A percentile compares a stretch with the other conserved stretches of the same genome.
phyloP scores from a whole-genome alignment of 108 stramenopile species.

The Conticribra weissflogii region DNA sequence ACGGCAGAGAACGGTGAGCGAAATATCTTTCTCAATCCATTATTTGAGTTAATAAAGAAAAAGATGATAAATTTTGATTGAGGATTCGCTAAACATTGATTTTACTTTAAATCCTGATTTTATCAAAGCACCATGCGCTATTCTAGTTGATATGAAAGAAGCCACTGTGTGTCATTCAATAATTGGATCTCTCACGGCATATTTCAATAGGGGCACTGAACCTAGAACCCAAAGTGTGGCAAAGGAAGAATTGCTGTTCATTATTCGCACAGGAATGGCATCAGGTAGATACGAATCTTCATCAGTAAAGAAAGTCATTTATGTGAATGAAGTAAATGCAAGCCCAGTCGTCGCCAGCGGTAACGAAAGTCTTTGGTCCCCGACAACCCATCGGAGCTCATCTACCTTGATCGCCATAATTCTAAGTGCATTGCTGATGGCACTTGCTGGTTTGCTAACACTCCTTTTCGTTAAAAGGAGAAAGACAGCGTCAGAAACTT shows the following conservation, averaged over 20 bases:
- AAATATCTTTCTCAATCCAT: not conserved
- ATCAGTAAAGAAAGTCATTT: slow-evolving; percentile 34
- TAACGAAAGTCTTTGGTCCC: not conserved
- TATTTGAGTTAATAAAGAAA: too few species aligned
- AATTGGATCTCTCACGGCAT: slow-evolving; percentile 30
- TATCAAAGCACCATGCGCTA: slow-evolving; percentile 34
- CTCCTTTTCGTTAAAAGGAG: slow-evolving; percentile 10
- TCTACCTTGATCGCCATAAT: slow-evolving; percentile 23
- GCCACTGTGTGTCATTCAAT: slow-evolving; percentile 39
- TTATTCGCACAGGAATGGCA: slow-evolving; percentile 33
- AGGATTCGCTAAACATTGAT: too few species aligned
- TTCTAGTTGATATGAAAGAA: slow-evolving; percentile 14
- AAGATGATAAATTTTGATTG: too few species aligned
- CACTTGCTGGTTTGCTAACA: slow-evolving; percentile 1
- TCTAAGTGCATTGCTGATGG: slow-evolving; percentile 14
- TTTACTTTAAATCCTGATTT: too few species aligned
- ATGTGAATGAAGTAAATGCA: slow-evolving; percentile 18
- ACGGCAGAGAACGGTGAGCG: slow-evolving; percentile 14
- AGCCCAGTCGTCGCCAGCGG: slow-evolving; percentile 7
- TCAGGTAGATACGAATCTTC: slow-evolving; percentile 31
- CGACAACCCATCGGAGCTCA: not conserved
- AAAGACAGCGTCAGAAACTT: not conserved
- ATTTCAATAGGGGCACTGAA: slow-evolving; percentile 20
- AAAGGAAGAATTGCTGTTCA: slow-evolving; percentile 23
- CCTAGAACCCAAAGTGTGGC: not conserved